A percentile compares a stretch with the other conserved stretches of the same genome.
These are phyloP conservation scores for Lentinula sp. DNA, from an alignment of 768 basidiomycete genomes.

Conservation along the genomic window DNA sequence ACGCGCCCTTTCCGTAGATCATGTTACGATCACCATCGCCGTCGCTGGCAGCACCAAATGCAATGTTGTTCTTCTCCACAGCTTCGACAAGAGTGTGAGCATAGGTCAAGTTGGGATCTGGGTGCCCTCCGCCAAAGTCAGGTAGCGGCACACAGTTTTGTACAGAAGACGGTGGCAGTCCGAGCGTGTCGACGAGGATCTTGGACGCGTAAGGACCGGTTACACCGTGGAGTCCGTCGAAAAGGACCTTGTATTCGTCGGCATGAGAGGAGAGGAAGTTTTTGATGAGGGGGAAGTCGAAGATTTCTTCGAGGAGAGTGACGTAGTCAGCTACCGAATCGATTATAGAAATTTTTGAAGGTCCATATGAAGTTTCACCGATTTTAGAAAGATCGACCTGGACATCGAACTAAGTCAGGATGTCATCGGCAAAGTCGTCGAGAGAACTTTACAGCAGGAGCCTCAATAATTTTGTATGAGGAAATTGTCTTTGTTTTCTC, in stretches of 20 bases:
- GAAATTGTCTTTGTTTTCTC: slow-evolving; percentile 85
- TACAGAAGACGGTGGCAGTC: slow-evolving; percentile 70
- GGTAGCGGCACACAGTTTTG: slow-evolving; percentile 91
- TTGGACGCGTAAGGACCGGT: slow-evolving; percentile 94
- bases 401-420: slow-evolving; percentile 3
- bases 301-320: slow-evolving; percentile 77
- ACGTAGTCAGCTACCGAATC: slow-evolving; percentile 92
- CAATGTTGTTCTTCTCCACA: slow-evolving; percentile 81
- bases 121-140: slow-evolving; percentile 97
- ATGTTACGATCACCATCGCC: slow-evolving; percentile 99
- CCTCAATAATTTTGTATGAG: slow-evolving; percentile 80
- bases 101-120: slow-evolving; percentile 97
- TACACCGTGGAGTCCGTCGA: slow-evolving; percentile 95
- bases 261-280: slow-evolving; percentile 71
- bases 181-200: slow-evolving; percentile 79
- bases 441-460: slow-evolving; percentile 50
- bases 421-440: neutral
- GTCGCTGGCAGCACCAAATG: slow-evolving; percentile 94
- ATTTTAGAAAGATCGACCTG: slow-evolving; percentile 83
- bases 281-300: slow-evolving; percentile 92
- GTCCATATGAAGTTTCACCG: slow-evolving; percentile 76
- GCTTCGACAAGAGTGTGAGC: slow-evolving; percentile 90
- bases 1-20: slow-evolving; percentile 98
- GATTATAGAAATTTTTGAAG: slow-evolving; percentile 82
- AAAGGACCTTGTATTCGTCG: slow-evolving; percentile 76